Evolutionary conservation across 176 grass and related monocot genomes (phyloP), one percentile per base, ranked within the genome.

Genomic region (Saccharum officinarum): DNA sequence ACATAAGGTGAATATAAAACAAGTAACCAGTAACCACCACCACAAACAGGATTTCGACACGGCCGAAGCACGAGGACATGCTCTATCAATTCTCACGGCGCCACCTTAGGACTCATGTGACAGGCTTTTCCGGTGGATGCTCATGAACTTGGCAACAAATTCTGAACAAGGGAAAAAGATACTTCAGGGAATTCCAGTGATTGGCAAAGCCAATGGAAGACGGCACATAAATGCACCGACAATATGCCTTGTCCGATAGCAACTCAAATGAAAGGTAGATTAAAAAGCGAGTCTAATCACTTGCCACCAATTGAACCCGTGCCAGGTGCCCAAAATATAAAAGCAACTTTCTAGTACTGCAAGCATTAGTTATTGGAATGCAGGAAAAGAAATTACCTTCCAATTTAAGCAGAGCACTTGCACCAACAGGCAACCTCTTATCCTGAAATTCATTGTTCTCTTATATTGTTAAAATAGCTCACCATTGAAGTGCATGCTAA

Each of bases 81-180:
- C 8, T 47, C 4, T 45, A 17, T 4, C 41, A 28, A 74, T 30
- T 74, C 9, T 52, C 45, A 52, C 72, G 4, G 16, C 16, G 63
- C 46, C 46, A 31, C 3, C 73, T 15, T 16, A 60, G 6, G 33
- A 90, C 63, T 59, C 13, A 62, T 63, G 59, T 81, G 89, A 47
- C 57, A 89, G 20, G 86, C 46, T 91, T 72, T 91, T 94, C 59
- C 89, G 81, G 75, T 94, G 89, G 50, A 94, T 89, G 67, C 92
- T 89, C 84, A 91, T 91, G 81, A 94, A 87, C 67, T 91, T 94
- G 41, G 89, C 92, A 39, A 94, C 68, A 40, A 91, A 94, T 79
- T 94, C 89, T 94, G 86, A 25, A 37, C 5, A 76, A 23, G 54
- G 3, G 41, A n/a, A 28, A 44, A 47, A 46, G 23, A 72, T 40